Percentiles rank a stretch among this genome's conserved stretches.
Conservation (phyloP, 768 basidiomycete genomes). For the Mycena metata region DNA sequence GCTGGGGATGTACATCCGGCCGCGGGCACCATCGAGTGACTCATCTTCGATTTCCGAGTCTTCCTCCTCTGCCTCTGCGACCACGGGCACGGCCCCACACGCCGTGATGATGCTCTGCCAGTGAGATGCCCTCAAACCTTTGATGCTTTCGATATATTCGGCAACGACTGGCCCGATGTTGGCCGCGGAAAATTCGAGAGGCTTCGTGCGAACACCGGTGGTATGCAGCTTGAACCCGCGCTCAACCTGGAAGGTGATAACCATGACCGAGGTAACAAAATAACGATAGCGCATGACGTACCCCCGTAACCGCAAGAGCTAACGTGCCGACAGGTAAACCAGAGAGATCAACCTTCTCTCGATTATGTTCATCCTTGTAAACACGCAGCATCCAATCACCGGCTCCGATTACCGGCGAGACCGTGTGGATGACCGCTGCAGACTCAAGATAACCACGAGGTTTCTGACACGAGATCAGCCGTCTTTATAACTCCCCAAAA, state of each 20-base stretch:
- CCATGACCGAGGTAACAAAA: too few relatives aligned
- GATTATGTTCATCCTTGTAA: background rate
- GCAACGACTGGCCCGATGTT: background rate
- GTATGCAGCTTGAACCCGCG: background rate
- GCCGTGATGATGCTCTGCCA: slow-evolving; percentile 5
- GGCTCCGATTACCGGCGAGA: background rate
- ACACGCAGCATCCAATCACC: background rate
- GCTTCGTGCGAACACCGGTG: background rate
- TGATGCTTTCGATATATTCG: background rate
- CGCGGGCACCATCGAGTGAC: slow-evolving; percentile 7
- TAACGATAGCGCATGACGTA: background rate
- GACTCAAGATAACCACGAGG: slow-evolving; percentile 2
- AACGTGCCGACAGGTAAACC: background rate
- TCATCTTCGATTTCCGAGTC: background rate
- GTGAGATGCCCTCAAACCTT: background rate
- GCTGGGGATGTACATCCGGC: slow-evolving; percentile 16
- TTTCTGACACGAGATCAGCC: background rate
- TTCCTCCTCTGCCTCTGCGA: background rate
- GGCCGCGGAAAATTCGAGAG: background rate
- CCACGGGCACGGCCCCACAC: background rate
- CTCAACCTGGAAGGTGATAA: slow-evolving; percentile 5
- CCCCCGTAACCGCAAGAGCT: background rate
- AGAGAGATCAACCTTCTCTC: slow-evolving; percentile 2
- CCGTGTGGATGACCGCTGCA: background rate
- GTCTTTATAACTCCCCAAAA: too few relatives aligned